phyloP scores from a whole-genome alignment of 2,329 filamentous ascomycete species.

The Clonostachys rosea region DNA sequence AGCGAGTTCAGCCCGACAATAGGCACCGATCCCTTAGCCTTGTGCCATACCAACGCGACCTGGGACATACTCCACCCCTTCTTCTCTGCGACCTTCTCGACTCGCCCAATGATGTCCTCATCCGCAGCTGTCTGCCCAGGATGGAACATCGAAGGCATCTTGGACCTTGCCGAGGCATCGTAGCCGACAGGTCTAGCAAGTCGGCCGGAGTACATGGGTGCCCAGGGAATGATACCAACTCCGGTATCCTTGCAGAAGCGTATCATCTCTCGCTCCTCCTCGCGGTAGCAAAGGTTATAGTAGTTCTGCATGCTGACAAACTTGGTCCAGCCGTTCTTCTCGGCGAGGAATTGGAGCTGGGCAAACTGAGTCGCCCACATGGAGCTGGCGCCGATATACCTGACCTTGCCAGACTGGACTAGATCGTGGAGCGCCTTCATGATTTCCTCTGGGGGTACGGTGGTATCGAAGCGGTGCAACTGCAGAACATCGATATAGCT shows the following conservation, averaged over 20 bases:
- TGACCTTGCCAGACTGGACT: slow-evolving; percentile 43
- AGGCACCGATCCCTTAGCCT: slow-evolving; percentile 9
- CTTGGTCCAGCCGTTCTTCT: slow-evolving; percentile 49
- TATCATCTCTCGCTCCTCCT: slow-evolving; percentile 46
- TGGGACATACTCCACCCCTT: slow-evolving; percentile 56
- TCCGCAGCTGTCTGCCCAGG: not conserved
- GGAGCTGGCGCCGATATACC: slow-evolving; percentile 30
- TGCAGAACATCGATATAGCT: slow-evolving; percentile 50
- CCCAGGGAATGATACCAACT: slow-evolving; percentile 29
- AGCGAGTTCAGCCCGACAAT: too few species aligned
- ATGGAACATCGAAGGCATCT: not conserved
- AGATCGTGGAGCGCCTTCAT: slow-evolving; percentile 53
- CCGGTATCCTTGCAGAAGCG: slow-evolving; percentile 33
- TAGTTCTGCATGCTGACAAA: slow-evolving; percentile 55
- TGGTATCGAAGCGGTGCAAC: slow-evolving; percentile 49
- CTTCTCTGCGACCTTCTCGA: slow-evolving; percentile 51
- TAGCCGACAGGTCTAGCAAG: slow-evolving; percentile 2
- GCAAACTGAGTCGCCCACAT: slow-evolving; percentile 44
- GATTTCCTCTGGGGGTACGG: slow-evolving; percentile 44
- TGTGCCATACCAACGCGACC: slow-evolving; percentile 60
- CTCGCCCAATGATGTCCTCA: slow-evolving; percentile 15
- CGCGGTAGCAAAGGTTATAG: slow-evolving; percentile 49
- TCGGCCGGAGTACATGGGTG: slow-evolving; percentile 8
- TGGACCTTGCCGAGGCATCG: not conserved
- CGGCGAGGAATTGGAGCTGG: slow-evolving; percentile 43